Conservation (phyloP, 1,284 basidiomycete genomes). For the Anthracocystis walkeri region DNA sequence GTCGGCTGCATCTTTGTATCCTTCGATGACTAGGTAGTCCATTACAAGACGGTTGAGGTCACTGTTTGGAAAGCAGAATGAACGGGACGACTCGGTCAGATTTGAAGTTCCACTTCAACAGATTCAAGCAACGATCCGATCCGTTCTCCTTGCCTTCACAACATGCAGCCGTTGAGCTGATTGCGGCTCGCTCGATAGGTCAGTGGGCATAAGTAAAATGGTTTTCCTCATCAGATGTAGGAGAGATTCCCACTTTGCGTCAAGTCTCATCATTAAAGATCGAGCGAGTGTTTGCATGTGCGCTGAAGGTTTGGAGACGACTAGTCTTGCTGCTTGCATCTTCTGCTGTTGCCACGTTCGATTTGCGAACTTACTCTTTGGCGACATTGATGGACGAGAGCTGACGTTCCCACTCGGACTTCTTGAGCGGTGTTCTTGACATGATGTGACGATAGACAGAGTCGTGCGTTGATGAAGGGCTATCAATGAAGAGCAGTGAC, state of each 20-base stretch:
- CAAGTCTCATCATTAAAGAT: constrained; percentile 71
- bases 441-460: constrained; percentile 6
- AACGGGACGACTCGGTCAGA: constrained; percentile 14
- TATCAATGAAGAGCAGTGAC: background rate
- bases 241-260: constrained; percentile 76
- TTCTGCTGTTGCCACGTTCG: constrained; percentile 15
- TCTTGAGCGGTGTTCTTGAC: constrained; percentile 46
- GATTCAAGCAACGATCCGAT: background rate
- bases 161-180: constrained; percentile 7
- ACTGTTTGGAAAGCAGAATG: constrained; percentile 71
- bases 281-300: constrained; percentile 9
- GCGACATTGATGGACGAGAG: constrained; percentile 71
- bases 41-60: constrained; percentile 95
- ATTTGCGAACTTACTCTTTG: constrained; percentile 72
- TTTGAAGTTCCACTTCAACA: background rate
- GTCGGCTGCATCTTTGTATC: constrained; percentile 94
- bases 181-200: constrained; percentile 52
- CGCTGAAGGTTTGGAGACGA: constrained; percentile 1
- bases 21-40: constrained; percentile 97
- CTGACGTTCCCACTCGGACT: constrained; percentile 72
- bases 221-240: constrained; percentile 72
- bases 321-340: background rate
- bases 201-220: constrained; percentile 72
- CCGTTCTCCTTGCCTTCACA: background rate
- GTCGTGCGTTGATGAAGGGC: background rate